A percentile compares a stretch with the other conserved stretches of the same genome.
These are phyloP conservation scores for Pulchroboletus neoregius DNA, from an alignment of 1,284 basidiomycete species.

Conservation along the genomic window DNA sequence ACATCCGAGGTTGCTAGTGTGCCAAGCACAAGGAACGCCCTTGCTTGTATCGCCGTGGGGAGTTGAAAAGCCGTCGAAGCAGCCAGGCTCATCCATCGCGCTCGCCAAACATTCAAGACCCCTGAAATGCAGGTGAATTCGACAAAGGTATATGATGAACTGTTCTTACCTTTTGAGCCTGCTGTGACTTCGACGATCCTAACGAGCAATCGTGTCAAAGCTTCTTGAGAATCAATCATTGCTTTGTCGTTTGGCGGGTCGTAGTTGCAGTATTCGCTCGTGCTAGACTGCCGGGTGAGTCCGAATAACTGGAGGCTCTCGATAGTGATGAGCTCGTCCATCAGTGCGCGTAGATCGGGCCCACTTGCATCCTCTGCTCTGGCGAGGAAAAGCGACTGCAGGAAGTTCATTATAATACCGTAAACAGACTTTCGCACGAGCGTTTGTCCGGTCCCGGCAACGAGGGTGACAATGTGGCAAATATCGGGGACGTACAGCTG, in stretches of 20 bases:
- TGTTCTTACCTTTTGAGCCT: slow-evolving; percentile 58
- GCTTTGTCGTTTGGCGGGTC: slow-evolving; percentile 59
- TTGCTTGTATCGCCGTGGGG: slow-evolving; percentile 84
- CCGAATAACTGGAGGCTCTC: slow-evolving; percentile 74
- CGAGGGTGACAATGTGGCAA: slow-evolving; percentile 71
- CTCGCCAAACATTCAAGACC: slow-evolving; percentile 87
- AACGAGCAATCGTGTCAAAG: slow-evolving; percentile 61
- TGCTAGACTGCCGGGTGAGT: slow-evolving; percentile 53
- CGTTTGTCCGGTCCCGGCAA: slow-evolving; percentile 70
- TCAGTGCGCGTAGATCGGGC: slow-evolving; percentile 55
- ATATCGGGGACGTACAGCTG: slow-evolving; percentile 83
- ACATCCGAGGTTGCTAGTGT: slow-evolving; percentile 75
- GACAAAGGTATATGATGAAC: neutral
- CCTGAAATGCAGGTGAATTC: slow-evolving; percentile 44
- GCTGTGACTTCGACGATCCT: slow-evolving; percentile 64
- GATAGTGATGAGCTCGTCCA: slow-evolving; percentile 56
- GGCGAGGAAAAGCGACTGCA: slow-evolving; percentile 68
- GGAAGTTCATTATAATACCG: slow-evolving; percentile 74
- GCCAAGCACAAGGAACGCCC: slow-evolving; percentile 85
- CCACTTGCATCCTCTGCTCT: slow-evolving; percentile 55
- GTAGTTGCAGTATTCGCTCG: slow-evolving; percentile 58
- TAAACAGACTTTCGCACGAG: slow-evolving; percentile 78
- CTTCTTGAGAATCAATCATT: slow-evolving; percentile 63
- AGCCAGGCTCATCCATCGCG: slow-evolving; percentile 91
- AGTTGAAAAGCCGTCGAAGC: slow-evolving; percentile 91